Percentiles rank a stretch among this genome's conserved stretches.
phyloP scores from a whole-genome alignment of 768 basidiomycete genomes.

The Boletus tylopilopsis region DNA sequence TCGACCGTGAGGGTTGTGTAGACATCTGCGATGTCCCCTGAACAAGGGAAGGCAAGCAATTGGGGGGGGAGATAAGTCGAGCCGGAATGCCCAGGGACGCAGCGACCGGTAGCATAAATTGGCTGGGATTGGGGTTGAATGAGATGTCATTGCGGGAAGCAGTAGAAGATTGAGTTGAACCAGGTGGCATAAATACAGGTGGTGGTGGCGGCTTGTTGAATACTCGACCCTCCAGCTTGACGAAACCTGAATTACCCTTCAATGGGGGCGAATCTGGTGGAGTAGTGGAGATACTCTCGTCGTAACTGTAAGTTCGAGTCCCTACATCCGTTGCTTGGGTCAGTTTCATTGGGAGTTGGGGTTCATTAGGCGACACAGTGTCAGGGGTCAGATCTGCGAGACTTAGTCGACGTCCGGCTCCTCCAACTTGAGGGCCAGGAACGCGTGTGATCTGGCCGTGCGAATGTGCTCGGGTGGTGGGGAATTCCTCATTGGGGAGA shows the following conservation, averaged over 20 bases:
- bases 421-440: slow-evolving; percentile 1
- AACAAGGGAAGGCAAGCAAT: slow-evolving; percentile 16
- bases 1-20: slow-evolving; percentile 54
- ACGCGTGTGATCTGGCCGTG: background rate
- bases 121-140: slow-evolving; percentile 34
- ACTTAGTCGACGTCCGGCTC: slow-evolving; percentile 42
- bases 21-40: slow-evolving; percentile 35
- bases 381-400: slow-evolving; percentile 57
- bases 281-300: slow-evolving; percentile 49
- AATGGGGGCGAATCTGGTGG: slow-evolving; percentile 55
- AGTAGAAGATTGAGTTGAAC: slow-evolving; percentile 12
- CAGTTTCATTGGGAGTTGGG: slow-evolving; percentile 23
- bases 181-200: slow-evolving; percentile 25
- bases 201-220: slow-evolving; percentile 53
- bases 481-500: slow-evolving; percentile 4
- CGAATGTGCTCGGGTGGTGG: background rate
- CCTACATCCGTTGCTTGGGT: slow-evolving; percentile 2
- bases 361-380: slow-evolving; percentile 21
- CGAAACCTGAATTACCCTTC: slow-evolving; percentile 22
- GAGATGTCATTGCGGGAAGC: slow-evolving; percentile 27
- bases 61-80: slow-evolving; percentile 28
- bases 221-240: slow-evolving; percentile 42
- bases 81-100: slow-evolving; percentile 44
- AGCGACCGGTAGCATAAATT: slow-evolving; percentile 42
- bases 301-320: background rate